These are phyloP conservation scores for Chalaropsis thielavioides DNA, from an alignment of 2,329 filamentous ascomycete species.

Conservation along the genomic window DNA sequence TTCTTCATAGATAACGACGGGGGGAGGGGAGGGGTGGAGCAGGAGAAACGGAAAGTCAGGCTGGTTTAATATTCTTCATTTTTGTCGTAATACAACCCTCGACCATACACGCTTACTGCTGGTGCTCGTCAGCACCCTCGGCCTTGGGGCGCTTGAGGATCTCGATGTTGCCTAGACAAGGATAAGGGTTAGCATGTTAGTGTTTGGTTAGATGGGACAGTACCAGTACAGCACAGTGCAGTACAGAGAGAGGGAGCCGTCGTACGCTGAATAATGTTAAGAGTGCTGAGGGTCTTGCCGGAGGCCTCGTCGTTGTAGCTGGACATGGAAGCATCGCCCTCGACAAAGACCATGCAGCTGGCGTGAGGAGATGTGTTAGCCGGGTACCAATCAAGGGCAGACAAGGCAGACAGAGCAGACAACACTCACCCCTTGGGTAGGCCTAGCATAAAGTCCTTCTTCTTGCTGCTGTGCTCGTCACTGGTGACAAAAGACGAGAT, in stretches of 20 bases:
- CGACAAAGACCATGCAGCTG: slow-evolving; percentile 67
- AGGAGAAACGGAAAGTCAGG: neutral
- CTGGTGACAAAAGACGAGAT: slow-evolving; percentile 50
- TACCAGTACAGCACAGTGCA: no score
- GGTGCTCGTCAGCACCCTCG: slow-evolving; percentile 9
- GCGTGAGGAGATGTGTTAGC: slow-evolving; percentile 17
- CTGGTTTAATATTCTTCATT: neutral
- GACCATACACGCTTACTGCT: slow-evolving; percentile 4
- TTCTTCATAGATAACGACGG: neutral
- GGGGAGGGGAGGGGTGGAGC: neutral
- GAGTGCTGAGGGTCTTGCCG: slow-evolving; percentile 46
- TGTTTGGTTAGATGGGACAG: no score
- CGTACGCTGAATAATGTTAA: slow-evolving; percentile 74
- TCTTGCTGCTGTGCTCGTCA: slow-evolving; percentile 51
- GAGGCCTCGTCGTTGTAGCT: slow-evolving; percentile 50
- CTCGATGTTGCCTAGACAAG: slow-evolving; percentile 29
- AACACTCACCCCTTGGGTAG: slow-evolving; percentile 70
- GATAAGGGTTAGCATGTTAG: slow-evolving; percentile 11
- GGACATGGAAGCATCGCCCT: slow-evolving; percentile 62
- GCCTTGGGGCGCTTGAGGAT: slow-evolving; percentile 30
- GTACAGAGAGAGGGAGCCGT: slow-evolving; percentile 19
- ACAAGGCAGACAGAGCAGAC: neutral
- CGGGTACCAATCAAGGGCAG: neutral
- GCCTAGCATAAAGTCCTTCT: slow-evolving; percentile 55
- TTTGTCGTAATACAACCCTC: neutral